Evolutionary conservation across 768 basidiomycete species (phyloP), one percentile per base, ranked within the genome.

Genomic region (Lentinula lateritia): DNA sequence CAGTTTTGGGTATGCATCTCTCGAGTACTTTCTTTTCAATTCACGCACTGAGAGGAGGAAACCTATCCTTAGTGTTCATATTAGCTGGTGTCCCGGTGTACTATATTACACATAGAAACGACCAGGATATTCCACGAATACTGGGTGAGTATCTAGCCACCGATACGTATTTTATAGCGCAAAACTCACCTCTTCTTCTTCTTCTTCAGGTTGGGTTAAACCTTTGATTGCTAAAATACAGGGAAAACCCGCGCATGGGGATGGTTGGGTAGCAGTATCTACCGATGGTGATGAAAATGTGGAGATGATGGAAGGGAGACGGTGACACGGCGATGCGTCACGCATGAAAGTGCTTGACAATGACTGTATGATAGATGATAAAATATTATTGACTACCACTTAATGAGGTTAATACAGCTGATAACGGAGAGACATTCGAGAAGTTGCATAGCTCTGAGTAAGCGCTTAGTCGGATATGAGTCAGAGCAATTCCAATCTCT

Each of bases 61-160:
- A 39, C 32, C 56, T 61, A 32, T 60, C 62, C 54, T 50, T 66
- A 93, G 92, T 82, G 3, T 95, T 95, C 66, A 85, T 95, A 13
- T 76, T 86, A 39, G 83, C 83, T 61, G 93, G 93, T 6, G 75
- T 95, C 54, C 93, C 93, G 0, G 81, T 94, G 50, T 95, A 93
- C 67, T 93, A 91, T 68, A 69, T 93, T 45, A 92, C 93, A 16
- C 86, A 83, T 66, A 76, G 77, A 50, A 75, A 76, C 62, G 78
- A 78, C 58, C 73, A 75, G 7, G 76, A 79, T 38, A 68, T 73
- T 58, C 74, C 78, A 57, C 69, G 71, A 28, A 72, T 77, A 60
- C 67, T 78, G 53, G 73, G 83, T 84, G 65, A 73, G 82, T 5
- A 32, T 55, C 48, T 60, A 32, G 61, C 39, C 34, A 32, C 34